Evolutionary conservation across 164 flowering plant species (phyloP).

Genomic region (Stephania cephalantha): DNA sequence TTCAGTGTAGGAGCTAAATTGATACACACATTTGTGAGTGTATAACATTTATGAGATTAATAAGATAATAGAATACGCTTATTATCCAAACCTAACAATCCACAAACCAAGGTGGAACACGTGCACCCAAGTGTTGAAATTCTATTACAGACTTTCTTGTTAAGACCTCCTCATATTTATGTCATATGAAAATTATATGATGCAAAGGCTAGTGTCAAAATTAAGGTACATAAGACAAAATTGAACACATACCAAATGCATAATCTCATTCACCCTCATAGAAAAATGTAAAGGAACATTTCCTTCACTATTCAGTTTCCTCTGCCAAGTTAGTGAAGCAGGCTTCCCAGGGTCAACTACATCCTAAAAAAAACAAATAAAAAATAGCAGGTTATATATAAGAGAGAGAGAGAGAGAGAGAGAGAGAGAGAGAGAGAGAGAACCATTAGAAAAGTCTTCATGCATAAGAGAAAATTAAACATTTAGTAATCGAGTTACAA

Average conservation of each 20-base stretch:
- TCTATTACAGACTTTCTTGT: no score
- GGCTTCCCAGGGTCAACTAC: conserved; percentile 60
- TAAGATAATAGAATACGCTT: no score
- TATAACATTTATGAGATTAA: no score
- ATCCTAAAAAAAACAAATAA: conserved; percentile 13
- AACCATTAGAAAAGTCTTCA: no score
- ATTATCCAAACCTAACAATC: no score
- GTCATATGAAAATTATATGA: background rate
- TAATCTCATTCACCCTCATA: conserved; percentile 36
- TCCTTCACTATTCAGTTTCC: conserved; percentile 46
- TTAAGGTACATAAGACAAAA: background rate
- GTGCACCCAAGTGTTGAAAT: no score
- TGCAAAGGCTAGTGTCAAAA: background rate
- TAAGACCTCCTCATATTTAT: background rate
- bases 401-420: background rate
- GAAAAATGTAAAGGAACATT: conserved; percentile 37
- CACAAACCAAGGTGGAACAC: no score
- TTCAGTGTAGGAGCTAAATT: no score
- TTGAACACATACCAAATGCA: conserved; percentile 48
- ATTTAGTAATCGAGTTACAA: no score
- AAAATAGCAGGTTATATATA: background rate
- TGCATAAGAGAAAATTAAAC: no score
- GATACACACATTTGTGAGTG: no score
- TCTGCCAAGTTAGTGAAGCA: conserved; percentile 65
- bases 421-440: no score